phyloP scores from a whole-genome alignment of 1,284 basidiomycete genomes.

The Crucibulum parvulum region DNA sequence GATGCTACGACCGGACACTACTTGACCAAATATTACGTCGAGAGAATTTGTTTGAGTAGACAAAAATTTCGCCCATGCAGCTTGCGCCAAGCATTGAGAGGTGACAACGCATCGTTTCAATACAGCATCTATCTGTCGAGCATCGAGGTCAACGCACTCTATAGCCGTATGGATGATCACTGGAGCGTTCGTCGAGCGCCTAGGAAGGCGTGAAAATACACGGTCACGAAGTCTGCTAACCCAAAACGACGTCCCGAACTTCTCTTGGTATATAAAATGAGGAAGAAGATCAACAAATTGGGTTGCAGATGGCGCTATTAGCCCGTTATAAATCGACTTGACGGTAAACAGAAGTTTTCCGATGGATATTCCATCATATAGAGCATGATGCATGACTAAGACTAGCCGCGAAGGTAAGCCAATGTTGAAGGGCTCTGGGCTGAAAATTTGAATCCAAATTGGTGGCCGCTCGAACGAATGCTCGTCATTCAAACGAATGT shows the following conservation, averaged over 20 bases:
- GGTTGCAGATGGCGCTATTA: constrained; percentile 11
- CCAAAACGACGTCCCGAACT: constrained; percentile 49
- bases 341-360: constrained; percentile 42
- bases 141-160: constrained; percentile 17
- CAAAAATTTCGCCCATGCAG: constrained; percentile 48
- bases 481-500: constrained; percentile 26
- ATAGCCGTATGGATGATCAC: constrained; percentile 9
- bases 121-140: constrained; percentile 10
- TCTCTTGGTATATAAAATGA: constrained; percentile 40
- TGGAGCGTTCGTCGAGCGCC: neutral
- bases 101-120: constrained; percentile 23
- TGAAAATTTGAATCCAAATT: constrained; percentile 40
- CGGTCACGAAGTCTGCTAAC: constrained; percentile 34
- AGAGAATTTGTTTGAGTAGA: constrained; percentile 33
- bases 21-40: constrained; percentile 56
- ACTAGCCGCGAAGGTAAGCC: constrained; percentile 32
- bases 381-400: constrained; percentile 54
- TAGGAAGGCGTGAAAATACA: constrained; percentile 17
- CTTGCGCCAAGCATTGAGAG: constrained; percentile 44
- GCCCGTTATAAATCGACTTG: constrained; percentile 36
- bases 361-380: constrained; percentile 58
- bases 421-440: constrained; percentile 13
- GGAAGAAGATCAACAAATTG: constrained; percentile 41
- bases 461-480: constrained; percentile 36
- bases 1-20: constrained; percentile 52